These are phyloP conservation scores for Piloderma croceum DNA, from an alignment of 768 basidiomycete species.

Conservation along the genomic window DNA sequence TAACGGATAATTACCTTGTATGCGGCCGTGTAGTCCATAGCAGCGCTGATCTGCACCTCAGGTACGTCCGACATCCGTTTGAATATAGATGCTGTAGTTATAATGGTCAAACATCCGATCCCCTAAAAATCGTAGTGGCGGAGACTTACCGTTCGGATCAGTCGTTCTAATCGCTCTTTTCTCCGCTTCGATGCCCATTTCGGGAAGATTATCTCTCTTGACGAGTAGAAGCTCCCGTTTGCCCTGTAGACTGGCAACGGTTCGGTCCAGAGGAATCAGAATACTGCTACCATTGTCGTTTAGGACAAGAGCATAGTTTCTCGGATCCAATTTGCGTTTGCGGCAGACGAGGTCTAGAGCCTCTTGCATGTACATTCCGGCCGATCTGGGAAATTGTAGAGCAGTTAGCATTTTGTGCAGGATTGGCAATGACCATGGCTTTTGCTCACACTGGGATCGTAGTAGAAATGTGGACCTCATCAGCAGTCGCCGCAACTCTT, in stretches of 20 bases:
- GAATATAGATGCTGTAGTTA: conserved; percentile 77
- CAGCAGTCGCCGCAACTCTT: conserved; percentile 72
- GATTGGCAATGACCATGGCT: not conserved
- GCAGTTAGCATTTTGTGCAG: not conserved
- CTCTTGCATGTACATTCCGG: conserved; percentile 97
- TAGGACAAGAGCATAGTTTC: conserved; percentile 79
- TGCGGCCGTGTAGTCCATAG: conserved; percentile 75
- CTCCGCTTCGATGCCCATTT: conserved; percentile 63
- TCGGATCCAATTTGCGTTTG: conserved; percentile 58
- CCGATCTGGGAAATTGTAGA: conserved; percentile 44
- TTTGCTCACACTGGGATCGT: conserved; percentile 74
- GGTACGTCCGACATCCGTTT: conserved; percentile 49
- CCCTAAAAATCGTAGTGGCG: conserved; percentile 1
- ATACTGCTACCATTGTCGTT: conserved; percentile 56
- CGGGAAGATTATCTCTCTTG: conserved; percentile 68
- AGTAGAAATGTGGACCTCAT: conserved; percentile 80
- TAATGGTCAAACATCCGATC: too few species aligned
- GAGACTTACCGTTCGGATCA: conserved; percentile 80
- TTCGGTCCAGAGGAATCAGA: conserved; percentile 86
- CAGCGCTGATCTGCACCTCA: conserved; percentile 46
- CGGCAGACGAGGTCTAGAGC: conserved; percentile 81
- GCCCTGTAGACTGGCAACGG: conserved; percentile 92
- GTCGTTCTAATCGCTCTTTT: conserved; percentile 67
- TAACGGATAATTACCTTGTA: conserved; percentile 76
- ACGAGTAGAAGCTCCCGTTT: conserved; percentile 79